These are phyloP conservation scores for Pistacia vera DNA, from an alignment of 345 rosid genomes.

Conservation along the genomic window DNA sequence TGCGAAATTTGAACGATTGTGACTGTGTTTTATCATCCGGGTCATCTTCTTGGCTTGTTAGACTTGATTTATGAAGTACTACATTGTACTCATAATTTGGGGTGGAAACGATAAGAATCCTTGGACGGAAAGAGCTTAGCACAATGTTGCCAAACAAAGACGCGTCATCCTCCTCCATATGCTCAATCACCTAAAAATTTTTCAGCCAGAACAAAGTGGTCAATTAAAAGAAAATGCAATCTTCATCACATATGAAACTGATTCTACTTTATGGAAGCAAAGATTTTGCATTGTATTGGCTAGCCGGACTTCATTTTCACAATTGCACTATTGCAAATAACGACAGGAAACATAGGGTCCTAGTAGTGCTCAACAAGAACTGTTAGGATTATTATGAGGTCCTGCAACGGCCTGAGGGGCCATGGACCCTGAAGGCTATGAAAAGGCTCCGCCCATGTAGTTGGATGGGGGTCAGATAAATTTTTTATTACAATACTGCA, in stretches of 20 bases:
- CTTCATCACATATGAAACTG: background rate
- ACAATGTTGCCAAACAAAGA: slow-evolving; percentile 63
- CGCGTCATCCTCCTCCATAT: slow-evolving; percentile 94
- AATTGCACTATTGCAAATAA: background rate
- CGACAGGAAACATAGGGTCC: background rate
- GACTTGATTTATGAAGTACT: slow-evolving; percentile 62
- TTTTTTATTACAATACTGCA: background rate
- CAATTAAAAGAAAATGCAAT: background rate
- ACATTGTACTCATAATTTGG: slow-evolving; percentile 91
- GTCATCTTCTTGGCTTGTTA: slow-evolving; percentile 54
- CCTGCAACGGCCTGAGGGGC: too few relatives aligned
- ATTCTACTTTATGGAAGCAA: background rate
- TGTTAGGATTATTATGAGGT: background rate
- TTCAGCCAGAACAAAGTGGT: background rate
- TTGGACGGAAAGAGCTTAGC: slow-evolving; percentile 62
- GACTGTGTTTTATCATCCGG: slow-evolving; percentile 46
- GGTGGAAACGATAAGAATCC: slow-evolving; percentile 80
- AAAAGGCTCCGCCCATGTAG: background rate
- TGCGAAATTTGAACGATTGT: slow-evolving; percentile 69
- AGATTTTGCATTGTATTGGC: background rate
- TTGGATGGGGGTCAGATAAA: background rate
- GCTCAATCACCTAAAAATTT: slow-evolving; percentile 78
- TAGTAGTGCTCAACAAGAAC: background rate
- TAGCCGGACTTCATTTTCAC: background rate
- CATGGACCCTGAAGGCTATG: too few relatives aligned